Evolutionary conservation across 768 basidiomycete genomes (phyloP).

Genomic region (Boletellus ananas): DNA sequence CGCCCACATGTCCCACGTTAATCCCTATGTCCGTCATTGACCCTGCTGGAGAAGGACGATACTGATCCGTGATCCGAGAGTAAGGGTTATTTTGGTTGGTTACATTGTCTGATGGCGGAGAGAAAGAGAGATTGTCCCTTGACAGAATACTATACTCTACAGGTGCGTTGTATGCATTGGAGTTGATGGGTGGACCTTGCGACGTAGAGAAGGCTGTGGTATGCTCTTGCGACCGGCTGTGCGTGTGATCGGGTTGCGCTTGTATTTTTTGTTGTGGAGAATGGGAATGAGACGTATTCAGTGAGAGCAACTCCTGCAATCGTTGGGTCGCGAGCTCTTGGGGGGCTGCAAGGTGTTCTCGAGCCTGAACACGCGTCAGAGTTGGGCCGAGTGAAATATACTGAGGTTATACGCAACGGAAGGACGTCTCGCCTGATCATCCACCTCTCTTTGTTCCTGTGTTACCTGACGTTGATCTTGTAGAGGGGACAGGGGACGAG

Average conservation of each 20-base stretch:
- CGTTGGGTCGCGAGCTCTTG: constrained; percentile 20
- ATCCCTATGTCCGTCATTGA: constrained; percentile 12
- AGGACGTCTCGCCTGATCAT: constrained; percentile 6
- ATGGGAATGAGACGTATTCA: constrained; percentile 1
- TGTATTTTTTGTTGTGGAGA: neutral
- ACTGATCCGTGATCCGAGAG: constrained; percentile 3
- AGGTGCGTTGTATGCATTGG: neutral
- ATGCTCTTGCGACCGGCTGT: constrained; percentile 4
- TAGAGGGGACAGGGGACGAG: neutral
- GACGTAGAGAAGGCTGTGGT: neutral
- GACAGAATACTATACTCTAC: constrained; percentile 2
- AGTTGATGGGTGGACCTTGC: neutral
- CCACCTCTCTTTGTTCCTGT: constrained; percentile 2
- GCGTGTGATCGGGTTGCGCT: neutral
- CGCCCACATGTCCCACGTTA: constrained; percentile 13
- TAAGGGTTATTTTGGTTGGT: constrained; percentile 1
- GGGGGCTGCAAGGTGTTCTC: neutral
- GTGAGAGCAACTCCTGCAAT: constrained; percentile 23
- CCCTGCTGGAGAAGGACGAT: neutral
- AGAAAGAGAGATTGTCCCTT: neutral
- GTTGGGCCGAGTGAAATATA: neutral
- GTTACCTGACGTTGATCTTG: constrained; percentile 1
- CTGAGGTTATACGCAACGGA: neutral
- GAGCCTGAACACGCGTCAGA: neutral
- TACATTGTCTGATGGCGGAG: constrained; percentile 3